Percentiles rank a stretch among this genome's conserved stretches.
These are phyloP conservation scores for Leccinum longicurvipes DNA, from an alignment of 768 basidiomycete genomes.

Conservation along the genomic window DNA sequence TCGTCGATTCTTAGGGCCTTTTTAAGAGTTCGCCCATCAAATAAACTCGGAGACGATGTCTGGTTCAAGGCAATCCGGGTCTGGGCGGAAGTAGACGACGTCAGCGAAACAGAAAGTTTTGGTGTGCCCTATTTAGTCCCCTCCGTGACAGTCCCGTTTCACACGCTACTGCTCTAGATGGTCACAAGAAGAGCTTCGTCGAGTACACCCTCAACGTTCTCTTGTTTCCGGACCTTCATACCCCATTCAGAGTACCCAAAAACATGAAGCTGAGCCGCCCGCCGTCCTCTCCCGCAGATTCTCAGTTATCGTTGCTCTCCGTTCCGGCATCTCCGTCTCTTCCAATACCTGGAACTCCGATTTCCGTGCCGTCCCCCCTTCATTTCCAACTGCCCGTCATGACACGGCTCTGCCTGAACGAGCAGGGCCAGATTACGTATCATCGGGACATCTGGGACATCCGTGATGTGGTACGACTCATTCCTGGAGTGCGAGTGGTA, in stretches of 20 bases:
- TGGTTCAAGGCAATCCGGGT: slow-evolving; percentile 64
- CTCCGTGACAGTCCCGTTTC: neutral
- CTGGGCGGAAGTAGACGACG: slow-evolving; percentile 74
- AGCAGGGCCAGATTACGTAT: slow-evolving; percentile 73
- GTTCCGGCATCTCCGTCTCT: slow-evolving; percentile 44
- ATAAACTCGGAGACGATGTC: slow-evolving; percentile 30
- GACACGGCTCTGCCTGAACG: slow-evolving; percentile 75
- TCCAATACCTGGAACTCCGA: slow-evolving; percentile 54
- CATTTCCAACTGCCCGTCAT: slow-evolving; percentile 70
- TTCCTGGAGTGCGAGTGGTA: slow-evolving; percentile 64
- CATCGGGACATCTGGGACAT: slow-evolving; percentile 84
- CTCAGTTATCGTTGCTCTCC: slow-evolving; percentile 26
- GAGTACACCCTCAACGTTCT: slow-evolving; percentile 79
- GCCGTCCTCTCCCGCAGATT: slow-evolving; percentile 30
- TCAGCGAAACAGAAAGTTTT: slow-evolving; percentile 77
- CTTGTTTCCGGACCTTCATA: slow-evolving; percentile 69
- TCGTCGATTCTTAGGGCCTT: slow-evolving; percentile 56
- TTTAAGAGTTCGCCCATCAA: slow-evolving; percentile 38
- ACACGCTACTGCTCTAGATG: slow-evolving; percentile 44
- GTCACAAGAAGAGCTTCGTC: slow-evolving; percentile 68
- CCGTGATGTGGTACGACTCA: slow-evolving; percentile 68
- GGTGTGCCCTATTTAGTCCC: slow-evolving; percentile 40
- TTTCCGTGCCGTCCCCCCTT: slow-evolving; percentile 64
- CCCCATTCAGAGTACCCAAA: slow-evolving; percentile 38
- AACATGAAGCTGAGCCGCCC: slow-evolving; percentile 35